Evolutionary conservation across 805 yeast species (phyloP), one percentile per base, ranked within the genome.

Genomic region (Saccharomycopsis oosterbeekiorum): DNA sequence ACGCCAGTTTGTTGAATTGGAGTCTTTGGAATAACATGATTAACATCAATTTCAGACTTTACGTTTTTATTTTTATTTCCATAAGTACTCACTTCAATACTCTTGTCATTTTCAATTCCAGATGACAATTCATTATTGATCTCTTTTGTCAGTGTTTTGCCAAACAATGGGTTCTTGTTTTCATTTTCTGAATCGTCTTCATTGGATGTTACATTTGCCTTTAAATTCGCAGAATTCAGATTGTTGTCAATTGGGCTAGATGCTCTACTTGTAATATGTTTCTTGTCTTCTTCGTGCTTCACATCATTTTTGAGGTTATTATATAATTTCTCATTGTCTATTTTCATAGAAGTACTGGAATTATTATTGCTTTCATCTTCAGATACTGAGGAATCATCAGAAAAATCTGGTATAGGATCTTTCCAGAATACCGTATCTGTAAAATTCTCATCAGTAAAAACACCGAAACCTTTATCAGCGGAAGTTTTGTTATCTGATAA

Each of bases 341-440:
- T 21, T 60, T n/a, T 68, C 72, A 19, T 56, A 65, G 21, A 70
- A 73, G 17, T 15, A 8, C 36, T 58, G 29, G 47, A 50, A 34
- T 58, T 50, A 9, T 6, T 55, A 24, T 1, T 34, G 12, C 61
- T 76, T 70, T 63, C 70, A 1, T 70, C 75, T 8, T 70, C 72
- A 34, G 80, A 83, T 14, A 76, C 69, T 10, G 53, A 47, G 15
- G 53, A 47, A 10, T 42, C 50, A 59, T 84, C 89, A 56, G 84
- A 80, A 54, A 82, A 74, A 61, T 84, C 88, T 62, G 82, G 81
- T 26, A 87, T 68, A 1, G 97, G 96, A 59, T 85, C 93, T 65
- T 96, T 77, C 99, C 99, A 94, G 71, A 81, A 94, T 69, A 88
- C 92, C 54, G 88, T 88, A 73, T 94, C 99, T 8, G 89, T 88